Percentiles rank a stretch among this genome's conserved stretches.
Evolutionary conservation across 2,329 filamentous ascomycete genomes (phyloP).

Genomic region (Aspergillus sp.): DNA sequence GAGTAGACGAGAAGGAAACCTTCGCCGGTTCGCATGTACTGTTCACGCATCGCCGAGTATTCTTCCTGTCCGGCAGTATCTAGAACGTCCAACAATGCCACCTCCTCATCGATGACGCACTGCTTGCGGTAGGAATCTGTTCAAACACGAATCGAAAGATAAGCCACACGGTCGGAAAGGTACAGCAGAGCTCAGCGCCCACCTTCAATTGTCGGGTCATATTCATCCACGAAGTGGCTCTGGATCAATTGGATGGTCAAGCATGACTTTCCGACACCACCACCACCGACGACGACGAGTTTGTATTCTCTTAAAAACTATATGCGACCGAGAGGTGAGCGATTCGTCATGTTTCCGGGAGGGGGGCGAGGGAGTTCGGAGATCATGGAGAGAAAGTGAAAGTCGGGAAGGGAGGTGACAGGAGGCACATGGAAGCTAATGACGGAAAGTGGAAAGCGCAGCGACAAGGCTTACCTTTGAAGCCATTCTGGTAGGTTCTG

Average conservation of each 20-base stretch:
- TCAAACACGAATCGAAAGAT: constrained; percentile 11
- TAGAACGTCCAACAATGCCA: constrained; percentile 94
- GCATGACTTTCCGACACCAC: constrained; percentile 98
- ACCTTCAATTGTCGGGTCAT: constrained; percentile 99
- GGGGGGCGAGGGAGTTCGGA: neutral
- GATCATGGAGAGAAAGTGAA: neutral
- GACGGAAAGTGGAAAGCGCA: neutral
- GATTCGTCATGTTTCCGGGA: constrained; percentile 15
- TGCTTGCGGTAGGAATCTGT: constrained; percentile 99
- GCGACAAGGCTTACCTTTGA: constrained; percentile 29
- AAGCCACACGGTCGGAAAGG: constrained; percentile 18
- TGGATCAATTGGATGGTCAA: constrained; percentile 95
- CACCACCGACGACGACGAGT: constrained; percentile 94
- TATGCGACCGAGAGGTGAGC: constrained; percentile 20
- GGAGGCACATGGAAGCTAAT: constrained; percentile 3
- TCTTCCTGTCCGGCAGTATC: constrained; percentile 98
- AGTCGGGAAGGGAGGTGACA: constrained; percentile 12
- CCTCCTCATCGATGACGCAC: constrained; percentile 97
- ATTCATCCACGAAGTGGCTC: constrained; percentile 98
- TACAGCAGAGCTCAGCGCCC: constrained; percentile 27
- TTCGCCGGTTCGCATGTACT: constrained; percentile 99
- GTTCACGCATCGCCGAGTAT: constrained; percentile 98
- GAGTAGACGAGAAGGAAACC: constrained; percentile 98
- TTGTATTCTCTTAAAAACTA: constrained; percentile 91
- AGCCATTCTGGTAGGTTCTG: constrained; percentile 28